Evolutionary conservation across 441 rosid species (phyloP).

Genomic region (Brassica balearica): DNA sequence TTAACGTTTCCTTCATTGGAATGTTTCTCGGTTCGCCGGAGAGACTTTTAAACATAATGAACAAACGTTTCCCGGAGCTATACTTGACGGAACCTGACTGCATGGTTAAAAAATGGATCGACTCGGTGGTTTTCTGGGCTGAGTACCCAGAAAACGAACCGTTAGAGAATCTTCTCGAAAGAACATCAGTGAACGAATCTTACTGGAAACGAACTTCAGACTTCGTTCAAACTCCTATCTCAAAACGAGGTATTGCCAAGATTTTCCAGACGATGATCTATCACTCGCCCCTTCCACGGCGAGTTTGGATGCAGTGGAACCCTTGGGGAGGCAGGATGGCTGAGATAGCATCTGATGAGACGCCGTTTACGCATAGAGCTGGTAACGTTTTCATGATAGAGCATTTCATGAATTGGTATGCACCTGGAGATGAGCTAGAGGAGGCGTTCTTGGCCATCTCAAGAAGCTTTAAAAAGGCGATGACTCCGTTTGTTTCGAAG

Average conservation of each 20-base stretch:
- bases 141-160: conserved; percentile 35
- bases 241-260: conserved; percentile 36
- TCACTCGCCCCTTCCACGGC: conserved; percentile 38
- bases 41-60: conserved; percentile 41
- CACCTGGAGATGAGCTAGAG: conserved; percentile 33
- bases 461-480: conserved; percentile 39
- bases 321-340: conserved; percentile 57
- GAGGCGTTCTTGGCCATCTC: conserved; percentile 30
- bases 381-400: conserved; percentile 54
- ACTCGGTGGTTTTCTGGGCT: conserved; percentile 46
- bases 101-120: conserved; percentile 49
- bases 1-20: conserved; percentile 43
- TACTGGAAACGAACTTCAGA: conserved; percentile 50
- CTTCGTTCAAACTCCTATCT: conserved; percentile 46
- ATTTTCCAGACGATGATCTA: conserved; percentile 48
- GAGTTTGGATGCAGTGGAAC: conserved; percentile 48
- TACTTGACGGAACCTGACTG: conserved; percentile 41
- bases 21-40: conserved; percentile 48
- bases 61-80: conserved; percentile 40
- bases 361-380: conserved; percentile 53
- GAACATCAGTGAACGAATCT: conserved; percentile 33
- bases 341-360: conserved; percentile 45
- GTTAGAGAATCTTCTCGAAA: conserved; percentile 16
- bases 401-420: conserved; percentile 45
- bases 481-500: conserved; percentile 48